Conservation (phyloP, 2,329 filamentous ascomycete genomes). For the Cytospora leucostoma region DNA sequence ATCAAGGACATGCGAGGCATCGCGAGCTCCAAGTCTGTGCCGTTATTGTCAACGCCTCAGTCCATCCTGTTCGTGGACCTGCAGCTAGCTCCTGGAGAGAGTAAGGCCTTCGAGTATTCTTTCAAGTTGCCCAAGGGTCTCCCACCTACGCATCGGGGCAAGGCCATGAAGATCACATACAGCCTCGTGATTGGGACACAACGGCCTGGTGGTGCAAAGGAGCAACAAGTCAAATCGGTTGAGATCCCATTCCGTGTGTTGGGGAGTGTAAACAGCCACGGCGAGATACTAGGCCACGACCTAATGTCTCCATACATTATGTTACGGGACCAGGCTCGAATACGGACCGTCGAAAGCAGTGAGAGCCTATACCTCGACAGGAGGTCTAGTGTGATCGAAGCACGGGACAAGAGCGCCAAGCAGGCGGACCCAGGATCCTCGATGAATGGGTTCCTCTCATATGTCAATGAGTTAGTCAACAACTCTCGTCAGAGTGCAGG, state of each 20-base stretch:
- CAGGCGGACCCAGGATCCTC: conserved; percentile 40
- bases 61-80: conserved; percentile 95
- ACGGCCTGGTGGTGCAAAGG: conserved; percentile 72
- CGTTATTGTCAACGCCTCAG: conserved; percentile 90
- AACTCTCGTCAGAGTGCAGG: conserved; percentile 56
- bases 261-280: conserved; percentile 85
- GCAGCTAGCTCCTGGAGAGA: conserved; percentile 83
- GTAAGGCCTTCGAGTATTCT: conserved; percentile 80
- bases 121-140: conserved; percentile 85
- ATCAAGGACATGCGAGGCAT: conserved; percentile 94
- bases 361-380: conserved; percentile 27
- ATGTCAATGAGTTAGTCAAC: conserved; percentile 74
- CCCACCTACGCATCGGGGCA: conserved; percentile 88
- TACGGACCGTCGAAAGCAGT: conserved; percentile 52
- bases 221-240: conserved; percentile 85
- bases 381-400: conserved; percentile 24
- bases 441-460: conserved; percentile 70
- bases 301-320: conserved; percentile 93
- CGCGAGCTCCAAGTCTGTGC: conserved; percentile 82
- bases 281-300: conserved; percentile 89
- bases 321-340: conserved; percentile 76
- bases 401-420: conserved; percentile 29
- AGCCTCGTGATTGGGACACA: conserved; percentile 91
- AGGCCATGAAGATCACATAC: conserved; percentile 92
- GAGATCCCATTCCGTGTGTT: conserved; percentile 92